phyloP scores from a whole-genome alignment of 345 rosid genomes.

The Citropsis articulata region DNA sequence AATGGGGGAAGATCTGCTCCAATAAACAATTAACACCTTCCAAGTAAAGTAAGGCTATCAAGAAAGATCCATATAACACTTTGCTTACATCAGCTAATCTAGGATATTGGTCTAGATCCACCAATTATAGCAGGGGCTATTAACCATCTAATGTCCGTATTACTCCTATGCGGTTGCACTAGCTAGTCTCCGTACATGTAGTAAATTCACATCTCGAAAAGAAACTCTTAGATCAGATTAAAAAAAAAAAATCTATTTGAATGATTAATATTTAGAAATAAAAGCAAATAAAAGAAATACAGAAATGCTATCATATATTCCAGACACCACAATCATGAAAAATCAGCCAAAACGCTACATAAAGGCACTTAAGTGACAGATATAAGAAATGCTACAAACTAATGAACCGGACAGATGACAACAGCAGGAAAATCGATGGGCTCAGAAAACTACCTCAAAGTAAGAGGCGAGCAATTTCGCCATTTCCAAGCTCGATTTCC shows the following conservation, averaged over 20 bases:
- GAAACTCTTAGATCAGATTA: neutral
- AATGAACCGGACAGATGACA: neutral
- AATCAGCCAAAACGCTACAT: neutral
- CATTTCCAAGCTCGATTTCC: slow-evolving; percentile 63
- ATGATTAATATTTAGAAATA: neutral
- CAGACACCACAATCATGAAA: neutral
- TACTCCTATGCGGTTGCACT: too few species aligned
- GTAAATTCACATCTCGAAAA: neutral
- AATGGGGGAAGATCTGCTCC: neutral
- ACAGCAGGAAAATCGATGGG: neutral
- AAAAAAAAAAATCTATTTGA: neutral
- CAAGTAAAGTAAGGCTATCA: neutral
- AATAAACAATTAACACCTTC: neutral
- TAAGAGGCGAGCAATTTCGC: slow-evolving; percentile 50
- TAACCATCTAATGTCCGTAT: neutral
- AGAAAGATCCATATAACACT: neutral
- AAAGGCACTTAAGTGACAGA: neutral
- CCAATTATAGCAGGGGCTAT: neutral
- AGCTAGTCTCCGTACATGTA: neutral
- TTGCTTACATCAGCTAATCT: neutral
- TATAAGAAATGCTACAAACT: neutral
- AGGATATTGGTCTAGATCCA: neutral
- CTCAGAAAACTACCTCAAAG: slow-evolving; percentile 36
- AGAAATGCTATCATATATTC: neutral
- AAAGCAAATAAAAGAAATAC: neutral